These are phyloP conservation scores for Fragaria nilgerrensis DNA, from an alignment of 306 rosid genomes.

Conservation along the genomic window DNA sequence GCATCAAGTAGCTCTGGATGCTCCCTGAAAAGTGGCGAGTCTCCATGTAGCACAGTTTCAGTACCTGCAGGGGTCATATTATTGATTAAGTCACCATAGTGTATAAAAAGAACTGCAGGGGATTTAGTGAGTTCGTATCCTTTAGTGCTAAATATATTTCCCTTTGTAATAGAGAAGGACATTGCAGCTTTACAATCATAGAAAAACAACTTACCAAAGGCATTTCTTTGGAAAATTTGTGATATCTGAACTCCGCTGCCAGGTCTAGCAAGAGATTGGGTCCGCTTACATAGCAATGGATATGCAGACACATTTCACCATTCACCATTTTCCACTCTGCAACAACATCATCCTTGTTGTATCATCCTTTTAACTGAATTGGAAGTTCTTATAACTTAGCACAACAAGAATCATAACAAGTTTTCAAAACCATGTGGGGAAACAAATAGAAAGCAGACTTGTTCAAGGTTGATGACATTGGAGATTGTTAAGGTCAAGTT, in stretches of 20 bases:
- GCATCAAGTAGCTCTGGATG: slow-evolving; percentile 74
- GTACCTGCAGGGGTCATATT: slow-evolving; percentile 51
- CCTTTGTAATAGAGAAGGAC: neutral
- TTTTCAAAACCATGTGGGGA: neutral
- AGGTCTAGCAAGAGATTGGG: slow-evolving; percentile 69
- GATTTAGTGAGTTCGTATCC: neutral
- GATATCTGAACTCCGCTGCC: slow-evolving; percentile 89
- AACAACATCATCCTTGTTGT: slow-evolving; percentile 87
- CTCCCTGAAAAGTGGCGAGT: slow-evolving; percentile 57
- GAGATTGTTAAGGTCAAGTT: slow-evolving; percentile 88
- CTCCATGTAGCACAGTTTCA: slow-evolving; percentile 77
- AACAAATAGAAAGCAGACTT: slow-evolving; percentile 47
- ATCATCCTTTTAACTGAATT: slow-evolving; percentile 87
- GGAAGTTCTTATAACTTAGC: neutral
- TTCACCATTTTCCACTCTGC: slow-evolving; percentile 98
- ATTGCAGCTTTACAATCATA: neutral
- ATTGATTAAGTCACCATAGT: neutral
- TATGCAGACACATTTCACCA: slow-evolving; percentile 81
- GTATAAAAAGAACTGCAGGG: neutral
- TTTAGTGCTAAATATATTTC: neutral
- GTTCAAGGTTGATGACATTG: slow-evolving; percentile 85
- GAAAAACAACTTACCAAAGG: slow-evolving; percentile 62
- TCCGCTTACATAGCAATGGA: slow-evolving; percentile 96
- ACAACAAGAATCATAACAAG: neutral
- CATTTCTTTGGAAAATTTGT: slow-evolving; percentile 93